Base-by-base conservation (phyloP, 257 asterid genomes). In the Rauvolfia tetraphylla region DNA sequence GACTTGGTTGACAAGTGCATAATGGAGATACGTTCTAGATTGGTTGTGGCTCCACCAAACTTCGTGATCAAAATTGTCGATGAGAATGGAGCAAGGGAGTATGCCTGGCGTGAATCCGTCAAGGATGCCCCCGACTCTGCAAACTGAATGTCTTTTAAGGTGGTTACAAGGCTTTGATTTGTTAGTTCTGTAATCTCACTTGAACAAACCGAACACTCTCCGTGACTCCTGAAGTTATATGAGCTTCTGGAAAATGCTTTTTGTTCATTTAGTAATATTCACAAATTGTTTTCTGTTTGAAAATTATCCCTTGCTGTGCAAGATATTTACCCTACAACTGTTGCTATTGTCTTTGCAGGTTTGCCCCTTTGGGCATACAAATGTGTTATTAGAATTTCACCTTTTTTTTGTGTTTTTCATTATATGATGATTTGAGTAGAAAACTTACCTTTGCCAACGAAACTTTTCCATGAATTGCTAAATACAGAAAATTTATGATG, bases 51-150 rank as follows among this genome's bases (percentile, higher is more conserved):
- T 73, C 97, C 97, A 51, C 98, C 97, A 1, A 93, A 93, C 86
- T 93, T 93, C 29, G 86, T 93, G 15, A 93, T 95, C 81, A 95
- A 95, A 79, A 95, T 95, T 27, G 99, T 95, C 0, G 99, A 92
- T 83, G 84, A 90, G 77, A 90, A 91, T 2, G 99, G 99, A 74
- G 98, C 98, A 3, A 84, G 97, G 83, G 91, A 86, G 67, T 83
- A 86, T 42, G 96, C 89, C 2, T 91, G 97, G 97, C 97, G 97
- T 8, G 75, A 91, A 82, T 81, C 97, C 56, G 81, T 92, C 79
- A 80, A 79, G 78, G 97, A 92, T 62, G 85, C 86, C 42, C 86
- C 85, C 1, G 83, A 78, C 42, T 29, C 92, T 79, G 73, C 82
- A 17, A 76, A 76, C n/a, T 86, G 89, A 88, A 79, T 44, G 57